A percentile compares a stretch with the other conserved stretches of the same genome.
These are phyloP conservation scores for Xylaria sp. DNA, from an alignment of 2,329 filamentous ascomycete species.

Conservation along the genomic window DNA sequence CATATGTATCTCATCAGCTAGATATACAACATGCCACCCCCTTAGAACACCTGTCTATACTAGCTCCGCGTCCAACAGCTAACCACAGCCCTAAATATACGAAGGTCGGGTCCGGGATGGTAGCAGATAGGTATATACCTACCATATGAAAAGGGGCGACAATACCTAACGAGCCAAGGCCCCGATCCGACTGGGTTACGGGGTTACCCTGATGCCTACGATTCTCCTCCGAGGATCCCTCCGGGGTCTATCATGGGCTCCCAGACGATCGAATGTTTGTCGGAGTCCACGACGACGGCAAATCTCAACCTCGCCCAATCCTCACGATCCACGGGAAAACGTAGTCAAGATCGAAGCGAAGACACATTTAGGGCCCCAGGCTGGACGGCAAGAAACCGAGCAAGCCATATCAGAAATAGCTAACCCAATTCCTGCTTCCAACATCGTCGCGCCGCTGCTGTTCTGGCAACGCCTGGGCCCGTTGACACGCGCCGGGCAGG, in stretches of 20 bases:
- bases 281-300: constrained; percentile 31
- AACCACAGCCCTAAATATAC: not conserved
- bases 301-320: constrained; percentile 18
- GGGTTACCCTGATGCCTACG: constrained; percentile 12
- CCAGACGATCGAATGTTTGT: constrained; percentile 21
- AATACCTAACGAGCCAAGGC: not conserved
- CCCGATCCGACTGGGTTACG: not conserved
- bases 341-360: constrained; percentile 5
- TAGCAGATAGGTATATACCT: not conserved
- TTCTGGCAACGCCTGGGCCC: constrained; percentile 65
- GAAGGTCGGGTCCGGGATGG: not conserved
- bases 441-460: constrained; percentile 46
- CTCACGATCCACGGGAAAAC: not conserved
- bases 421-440: constrained; percentile 50
- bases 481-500: constrained; percentile 56
- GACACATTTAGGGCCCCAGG: not conserved
- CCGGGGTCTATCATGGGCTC: constrained; percentile 18
- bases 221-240: constrained; percentile 25
- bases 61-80: not conserved
- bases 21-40: not conserved
- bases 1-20: not conserved
- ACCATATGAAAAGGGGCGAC: not conserved
- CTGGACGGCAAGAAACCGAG: not conserved
- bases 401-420: constrained; percentile 22
- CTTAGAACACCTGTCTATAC: not conserved